These are phyloP conservation scores for Crithidia expoeki DNA, from an alignment of 208 protist species.

Conservation along the genomic window DNA sequence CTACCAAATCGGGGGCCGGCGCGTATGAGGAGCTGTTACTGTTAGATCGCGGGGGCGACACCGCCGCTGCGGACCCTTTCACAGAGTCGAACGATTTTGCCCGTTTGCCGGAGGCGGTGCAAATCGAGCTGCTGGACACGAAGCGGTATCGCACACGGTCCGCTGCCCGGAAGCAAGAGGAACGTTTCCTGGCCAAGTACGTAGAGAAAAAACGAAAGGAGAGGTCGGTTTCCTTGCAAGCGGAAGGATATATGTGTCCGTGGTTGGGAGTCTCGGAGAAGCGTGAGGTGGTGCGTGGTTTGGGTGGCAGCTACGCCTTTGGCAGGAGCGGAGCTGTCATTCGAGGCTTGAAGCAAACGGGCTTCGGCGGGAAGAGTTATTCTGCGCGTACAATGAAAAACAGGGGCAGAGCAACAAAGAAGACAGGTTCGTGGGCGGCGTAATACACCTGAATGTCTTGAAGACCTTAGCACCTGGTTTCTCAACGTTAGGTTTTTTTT, in stretches of 20 bases:
- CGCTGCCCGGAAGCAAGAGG: slow-evolving; percentile 36
- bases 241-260: slow-evolving; percentile 91
- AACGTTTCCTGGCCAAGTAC: slow-evolving; percentile 79
- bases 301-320: slow-evolving; percentile 19
- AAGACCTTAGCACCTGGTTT: not conserved
- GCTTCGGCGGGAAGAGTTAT: slow-evolving; percentile 88
- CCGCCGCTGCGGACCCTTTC: slow-evolving; percentile 42
- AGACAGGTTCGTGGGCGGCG: slow-evolving; percentile 84
- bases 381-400: slow-evolving; percentile 78
- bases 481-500: not conserved
- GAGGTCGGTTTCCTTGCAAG: slow-evolving; percentile 82
- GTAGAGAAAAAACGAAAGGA: slow-evolving; percentile 66
- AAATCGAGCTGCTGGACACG: slow-evolving; percentile 25
- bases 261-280: slow-evolving; percentile 62
- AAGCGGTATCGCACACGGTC: slow-evolving; percentile 40
- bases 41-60: slow-evolving; percentile 29
- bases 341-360: slow-evolving; percentile 66
- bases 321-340: slow-evolving; percentile 55
- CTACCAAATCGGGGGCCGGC: slow-evolving; percentile 57
- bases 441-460: slow-evolving; percentile 25
- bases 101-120: slow-evolving; percentile 44
- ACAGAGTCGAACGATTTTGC: slow-evolving; percentile 36
- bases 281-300: slow-evolving; percentile 47
- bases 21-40: slow-evolving; percentile 75
- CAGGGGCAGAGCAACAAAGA: slow-evolving; percentile 77